Conservation (phyloP, 805 yeast species). For the Ogataea parapolymorpha region DNA sequence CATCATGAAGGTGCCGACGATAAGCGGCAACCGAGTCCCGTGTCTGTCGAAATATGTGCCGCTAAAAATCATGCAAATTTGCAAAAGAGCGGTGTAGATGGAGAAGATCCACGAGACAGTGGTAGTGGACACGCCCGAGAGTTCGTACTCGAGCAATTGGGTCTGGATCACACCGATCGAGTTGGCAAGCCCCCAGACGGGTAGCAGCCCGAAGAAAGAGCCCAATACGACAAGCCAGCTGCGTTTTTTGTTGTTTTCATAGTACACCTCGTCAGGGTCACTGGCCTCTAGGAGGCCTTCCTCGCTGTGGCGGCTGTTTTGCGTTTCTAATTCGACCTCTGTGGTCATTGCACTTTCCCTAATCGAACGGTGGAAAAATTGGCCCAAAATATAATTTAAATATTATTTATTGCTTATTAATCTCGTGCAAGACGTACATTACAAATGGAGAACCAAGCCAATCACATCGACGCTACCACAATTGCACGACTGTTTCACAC, state of each 20-base stretch:
- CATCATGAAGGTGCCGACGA: constrained; percentile 33
- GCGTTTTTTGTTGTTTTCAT: constrained; percentile 39
- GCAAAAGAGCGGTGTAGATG: constrained; percentile 46
- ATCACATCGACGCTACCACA: constrained; percentile 30
- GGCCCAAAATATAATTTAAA: too few species aligned
- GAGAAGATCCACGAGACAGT: constrained; percentile 66
- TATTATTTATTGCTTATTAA: background rate
- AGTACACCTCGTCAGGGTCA: constrained; percentile 7
- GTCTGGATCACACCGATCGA: constrained; percentile 61
- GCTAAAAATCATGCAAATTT: constrained; percentile 32
- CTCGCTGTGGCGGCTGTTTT: background rate
- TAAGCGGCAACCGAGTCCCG: constrained; percentile 47
- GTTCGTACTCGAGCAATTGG: constrained; percentile 56
- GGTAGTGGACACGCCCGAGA: constrained; percentile 41
- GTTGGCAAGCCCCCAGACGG: constrained; percentile 52
- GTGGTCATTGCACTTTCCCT: background rate
- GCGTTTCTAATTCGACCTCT: background rate
- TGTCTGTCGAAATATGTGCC: constrained; percentile 57
- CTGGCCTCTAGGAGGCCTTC: background rate
- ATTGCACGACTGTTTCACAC: constrained; percentile 52
- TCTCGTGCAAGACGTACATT: background rate
- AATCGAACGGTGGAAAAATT: too few species aligned
- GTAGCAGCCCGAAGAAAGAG: constrained; percentile 38
- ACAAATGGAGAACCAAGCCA: background rate
- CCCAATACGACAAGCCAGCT: constrained; percentile 42